Conservation (phyloP, 495 filamentous ascomycete genomes). For the Talaromyces proteolyticus region DNA sequence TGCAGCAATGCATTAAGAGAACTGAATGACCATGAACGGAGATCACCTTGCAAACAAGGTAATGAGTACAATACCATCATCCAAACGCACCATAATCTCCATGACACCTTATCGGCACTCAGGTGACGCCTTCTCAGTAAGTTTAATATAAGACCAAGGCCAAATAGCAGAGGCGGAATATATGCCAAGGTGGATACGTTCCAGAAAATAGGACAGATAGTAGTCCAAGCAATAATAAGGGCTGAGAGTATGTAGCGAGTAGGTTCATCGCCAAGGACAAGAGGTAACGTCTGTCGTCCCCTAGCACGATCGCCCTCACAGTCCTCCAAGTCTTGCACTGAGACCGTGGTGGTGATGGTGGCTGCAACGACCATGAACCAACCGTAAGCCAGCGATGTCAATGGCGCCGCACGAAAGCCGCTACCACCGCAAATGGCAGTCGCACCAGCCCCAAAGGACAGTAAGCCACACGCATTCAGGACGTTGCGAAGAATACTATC, state of each 20-base stretch:
- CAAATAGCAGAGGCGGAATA: conserved; percentile 8
- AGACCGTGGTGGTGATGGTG: conserved; percentile 35
- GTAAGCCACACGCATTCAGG: conserved; percentile 22
- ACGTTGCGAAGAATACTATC: conserved; percentile 17
- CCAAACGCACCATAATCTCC: not conserved
- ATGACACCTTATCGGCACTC: not conserved
- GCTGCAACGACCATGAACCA: conserved; percentile 34
- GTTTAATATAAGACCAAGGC: not conserved
- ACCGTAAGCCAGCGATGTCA: not conserved
- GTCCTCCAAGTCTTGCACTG: conserved; percentile 39
- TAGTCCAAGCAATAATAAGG: conserved; percentile 27
- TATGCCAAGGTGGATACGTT: not conserved
- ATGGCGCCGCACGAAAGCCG: not conserved
- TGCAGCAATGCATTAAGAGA: not conserved
- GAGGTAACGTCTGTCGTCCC: conserved; percentile 28
- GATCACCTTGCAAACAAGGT: not conserved
- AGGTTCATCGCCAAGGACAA: conserved; percentile 30
- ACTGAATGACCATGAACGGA: not conserved
- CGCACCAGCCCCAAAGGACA: conserved; percentile 22
- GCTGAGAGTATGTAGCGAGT: conserved; percentile 29
- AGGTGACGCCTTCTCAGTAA: not conserved
- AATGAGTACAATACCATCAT: not conserved
- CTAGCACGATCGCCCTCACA: conserved; percentile 29
- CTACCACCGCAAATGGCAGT: conserved; percentile 15
- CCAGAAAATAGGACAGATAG: conserved; percentile 26